Evolutionary conservation across 1,284 basidiomycete species (phyloP), one percentile per base, ranked within the genome.

Genomic region (Ceratobasidium sp.): DNA sequence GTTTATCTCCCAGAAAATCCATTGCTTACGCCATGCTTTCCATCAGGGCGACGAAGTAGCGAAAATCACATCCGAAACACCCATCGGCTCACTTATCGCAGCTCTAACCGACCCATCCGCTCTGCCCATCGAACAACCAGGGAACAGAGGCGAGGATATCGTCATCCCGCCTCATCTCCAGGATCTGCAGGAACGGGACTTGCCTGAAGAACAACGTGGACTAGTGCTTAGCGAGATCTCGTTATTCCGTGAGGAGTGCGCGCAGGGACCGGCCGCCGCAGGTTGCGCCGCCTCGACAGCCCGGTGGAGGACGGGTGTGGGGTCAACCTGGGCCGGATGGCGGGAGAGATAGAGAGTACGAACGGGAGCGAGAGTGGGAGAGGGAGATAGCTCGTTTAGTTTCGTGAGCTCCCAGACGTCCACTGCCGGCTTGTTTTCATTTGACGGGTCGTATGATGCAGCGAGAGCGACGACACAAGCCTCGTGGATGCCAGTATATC

Each of bases 171-270:
- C 95, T 6, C 97, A 98, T 86, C 89, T 99, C 33, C 95, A 97
- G 85, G 97, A 98, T 85, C 88, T 98, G 51, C 94, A 97, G 83
- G 95, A 97, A 86, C 95, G 95, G 70, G 97, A 98, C 83, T 89
- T 99, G 40, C 97, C 97, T n/a, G 97, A 97, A 86, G 94, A 95
- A 0, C 96, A 97, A 85, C 93, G 97, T 26, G 96, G 94, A 1
- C 92, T 95, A 42, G 97, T 98, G 76, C 93, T 98, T 78, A 95
- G 93, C 49, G 97, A 98, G 84, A 99, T 99, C 80, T 96, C 96
- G 0, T 93, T 96, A 82, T 98, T 97, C 85, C 90, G 95, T 75
- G 95, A 90, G 93, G 20, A 93, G 95, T 0, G 95, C 94, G 15
- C 95, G 95, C 84, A 88, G 94, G 40, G 95, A 97, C 83, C 89